Evolutionary conservation across 192 early-diverging fungal genomes (phyloP), one percentile per base, ranked within the genome.

Genomic region (Phlyctochytrium bullatum): DNA sequence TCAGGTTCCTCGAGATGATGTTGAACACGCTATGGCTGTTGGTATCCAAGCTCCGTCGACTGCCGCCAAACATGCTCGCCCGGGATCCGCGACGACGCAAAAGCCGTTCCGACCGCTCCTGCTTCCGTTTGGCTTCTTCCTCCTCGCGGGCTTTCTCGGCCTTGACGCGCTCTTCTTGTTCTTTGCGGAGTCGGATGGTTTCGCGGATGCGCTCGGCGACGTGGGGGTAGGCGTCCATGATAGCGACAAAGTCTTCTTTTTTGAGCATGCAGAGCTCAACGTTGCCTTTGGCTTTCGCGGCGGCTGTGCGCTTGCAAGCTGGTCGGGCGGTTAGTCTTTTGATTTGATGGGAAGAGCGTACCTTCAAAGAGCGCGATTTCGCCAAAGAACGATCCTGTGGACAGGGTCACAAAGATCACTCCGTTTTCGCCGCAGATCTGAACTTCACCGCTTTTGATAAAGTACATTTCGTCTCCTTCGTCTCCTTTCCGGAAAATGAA

Each of bases 381-480:
- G 0, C 68, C 72, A 64, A 71, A 74, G 0, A 70, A 74, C 25
- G 61, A 29, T 0, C 73, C 73, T 0, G 3, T 28, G 2, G 54
- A 31, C 27, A 75, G 59, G 6, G 62, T 75, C 0, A 35, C 71
- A 32, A 75, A 75, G 17, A 75, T 61, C 2, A 30, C 24, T 24
- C 69, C 73, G 25, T 61, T 53, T 25, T 71, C 73, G 25, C 54
- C 57, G 29, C 62, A 64, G 35, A 75, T 75, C 1, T 73, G 62
- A 33, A 75, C 73, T 36, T 59, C 20, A 25, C 73, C 73, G 10
- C 36, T 61, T 35, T 75, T 73, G 27, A 75, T 67, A 34, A 75
- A 75, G 33, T 59, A 75, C 73, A 75, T 75, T 67, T 75, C 73
- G 1, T 75, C 69, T 0, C 68, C 73, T n/a, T 75, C 73, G 25